phyloP scores from a whole-genome alignment of 352 stramenopile species.

The Globisporangium paddicum region DNA sequence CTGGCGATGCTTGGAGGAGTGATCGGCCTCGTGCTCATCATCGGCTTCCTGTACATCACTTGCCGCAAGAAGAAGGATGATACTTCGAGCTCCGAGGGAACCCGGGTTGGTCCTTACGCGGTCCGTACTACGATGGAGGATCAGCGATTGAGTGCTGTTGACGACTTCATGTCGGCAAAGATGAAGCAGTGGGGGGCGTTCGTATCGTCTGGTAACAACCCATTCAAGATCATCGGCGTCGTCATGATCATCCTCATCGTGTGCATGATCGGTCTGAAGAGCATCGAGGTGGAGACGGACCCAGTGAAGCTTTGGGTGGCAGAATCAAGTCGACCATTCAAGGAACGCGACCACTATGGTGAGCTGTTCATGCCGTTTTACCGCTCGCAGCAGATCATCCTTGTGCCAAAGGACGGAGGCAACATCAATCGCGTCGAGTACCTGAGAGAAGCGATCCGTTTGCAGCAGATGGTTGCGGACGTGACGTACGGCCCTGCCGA shows the following conservation, averaged over 20 bases:
- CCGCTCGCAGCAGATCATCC: slow-evolving; percentile 58
- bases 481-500: slow-evolving; percentile 30
- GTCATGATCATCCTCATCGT: slow-evolving; percentile 31
- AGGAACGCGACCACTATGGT: slow-evolving; percentile 53
- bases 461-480: slow-evolving; percentile 40
- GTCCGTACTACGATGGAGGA: slow-evolving; percentile 15
- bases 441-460: slow-evolving; percentile 43
- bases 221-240: slow-evolving; percentile 34
- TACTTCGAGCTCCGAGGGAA: slow-evolving; percentile 14
- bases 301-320: slow-evolving; percentile 67
- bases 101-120: slow-evolving; percentile 19
- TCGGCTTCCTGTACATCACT: slow-evolving; percentile 34
- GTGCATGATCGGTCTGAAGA: slow-evolving; percentile 30
- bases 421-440: slow-evolving; percentile 44
- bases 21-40: slow-evolving; percentile 28
- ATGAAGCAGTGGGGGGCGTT: slow-evolving; percentile 38
- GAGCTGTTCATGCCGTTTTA: slow-evolving; percentile 72
- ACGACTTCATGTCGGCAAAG: slow-evolving; percentile 37
- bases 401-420: slow-evolving; percentile 60
- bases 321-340: slow-evolving; percentile 46
- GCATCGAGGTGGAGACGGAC: slow-evolving; percentile 50
- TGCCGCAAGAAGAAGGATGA: slow-evolving; percentile 24
- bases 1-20: slow-evolving; percentile 41
- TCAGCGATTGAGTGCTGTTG: slow-evolving; percentile 30
- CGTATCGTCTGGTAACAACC: slow-evolving; percentile 31